Conservation (phyloP, 78 protist species). For the Emiliania huxleyi region DNA sequence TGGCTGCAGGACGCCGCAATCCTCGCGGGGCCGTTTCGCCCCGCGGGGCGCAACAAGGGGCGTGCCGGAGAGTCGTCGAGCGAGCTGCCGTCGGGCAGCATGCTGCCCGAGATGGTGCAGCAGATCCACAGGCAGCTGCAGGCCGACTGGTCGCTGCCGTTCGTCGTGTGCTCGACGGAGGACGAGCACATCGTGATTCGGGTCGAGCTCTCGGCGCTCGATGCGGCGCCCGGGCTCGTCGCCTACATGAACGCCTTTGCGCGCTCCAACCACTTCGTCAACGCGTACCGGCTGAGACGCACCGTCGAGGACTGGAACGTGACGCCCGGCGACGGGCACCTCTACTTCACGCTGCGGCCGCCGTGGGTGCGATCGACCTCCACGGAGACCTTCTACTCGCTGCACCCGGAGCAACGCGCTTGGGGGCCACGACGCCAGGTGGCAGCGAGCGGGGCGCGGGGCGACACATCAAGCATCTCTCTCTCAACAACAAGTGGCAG, state of each 20-base stretch:
- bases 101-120: not conserved
- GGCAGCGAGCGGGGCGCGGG: no score
- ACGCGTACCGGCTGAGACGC: not conserved
- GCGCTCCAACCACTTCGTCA: not conserved
- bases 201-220: not conserved
- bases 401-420: constrained; percentile 12
- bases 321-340: not conserved
- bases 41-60: not conserved
- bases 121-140: not conserved
- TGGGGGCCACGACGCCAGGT: no score
- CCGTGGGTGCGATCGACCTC: not conserved
- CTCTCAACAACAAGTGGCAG: no score
- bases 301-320: constrained; percentile 25
- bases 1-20: constrained; percentile 7
- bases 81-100: not conserved
- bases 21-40: not conserved
- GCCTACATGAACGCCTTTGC: constrained; percentile 4
- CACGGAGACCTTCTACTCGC: not conserved
- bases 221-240: not conserved
- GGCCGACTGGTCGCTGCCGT: not conserved
- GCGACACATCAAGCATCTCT: no score
- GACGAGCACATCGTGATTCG: constrained; percentile 20
- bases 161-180: constrained; percentile 10
- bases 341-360: constrained; percentile 18
- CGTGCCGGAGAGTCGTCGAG: not conserved